Evolutionary conservation across 1,139 yeast species (phyloP).

Genomic region (Diutina ranongensis): DNA sequence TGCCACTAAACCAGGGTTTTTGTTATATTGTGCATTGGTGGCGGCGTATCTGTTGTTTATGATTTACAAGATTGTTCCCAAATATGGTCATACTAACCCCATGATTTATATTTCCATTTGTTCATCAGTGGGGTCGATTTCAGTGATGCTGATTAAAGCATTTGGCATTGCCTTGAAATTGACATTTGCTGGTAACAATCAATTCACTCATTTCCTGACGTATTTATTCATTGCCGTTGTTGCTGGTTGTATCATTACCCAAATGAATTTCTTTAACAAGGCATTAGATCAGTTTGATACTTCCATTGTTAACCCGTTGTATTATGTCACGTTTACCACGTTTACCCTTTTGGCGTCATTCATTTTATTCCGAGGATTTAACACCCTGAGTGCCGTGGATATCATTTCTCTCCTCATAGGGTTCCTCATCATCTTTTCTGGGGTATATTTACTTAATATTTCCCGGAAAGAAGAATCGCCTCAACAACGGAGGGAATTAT

Average conservation of each 20-base stretch:
- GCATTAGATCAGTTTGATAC: conserved; percentile 91
- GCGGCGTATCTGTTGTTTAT: conserved; percentile 58
- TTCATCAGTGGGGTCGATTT: conserved; percentile 81
- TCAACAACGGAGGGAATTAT: conserved; percentile 32
- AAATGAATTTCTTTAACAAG: conserved; percentile 89
- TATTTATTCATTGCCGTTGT: conserved; percentile 74
- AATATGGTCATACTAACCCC: conserved; percentile 72
- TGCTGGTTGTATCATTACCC: conserved; percentile 72
- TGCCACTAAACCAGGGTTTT: conserved; percentile 72
- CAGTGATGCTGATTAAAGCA: conserved; percentile 88
- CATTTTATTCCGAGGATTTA: conserved; percentile 77
- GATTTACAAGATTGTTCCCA: conserved; percentile 78
- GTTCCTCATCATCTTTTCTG: conserved; percentile 76
- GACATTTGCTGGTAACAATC: conserved; percentile 81
- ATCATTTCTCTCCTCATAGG: conserved; percentile 81
- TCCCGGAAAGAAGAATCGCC: conserved; percentile 47
- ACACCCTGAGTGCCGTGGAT: conserved; percentile 71
- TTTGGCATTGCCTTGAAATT: conserved; percentile 87
- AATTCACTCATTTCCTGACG: conserved; percentile 75
- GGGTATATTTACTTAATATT: conserved; percentile 74
- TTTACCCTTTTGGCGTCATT: conserved; percentile 81
- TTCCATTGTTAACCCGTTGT: conserved; percentile 82
- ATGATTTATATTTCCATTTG: conserved; percentile 87
- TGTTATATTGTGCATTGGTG: conserved; percentile 55
- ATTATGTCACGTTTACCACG: conserved; percentile 87